phyloP scores from a whole-genome alignment of 108 stramenopile genomes.

The Epithemia pelagica region DNA sequence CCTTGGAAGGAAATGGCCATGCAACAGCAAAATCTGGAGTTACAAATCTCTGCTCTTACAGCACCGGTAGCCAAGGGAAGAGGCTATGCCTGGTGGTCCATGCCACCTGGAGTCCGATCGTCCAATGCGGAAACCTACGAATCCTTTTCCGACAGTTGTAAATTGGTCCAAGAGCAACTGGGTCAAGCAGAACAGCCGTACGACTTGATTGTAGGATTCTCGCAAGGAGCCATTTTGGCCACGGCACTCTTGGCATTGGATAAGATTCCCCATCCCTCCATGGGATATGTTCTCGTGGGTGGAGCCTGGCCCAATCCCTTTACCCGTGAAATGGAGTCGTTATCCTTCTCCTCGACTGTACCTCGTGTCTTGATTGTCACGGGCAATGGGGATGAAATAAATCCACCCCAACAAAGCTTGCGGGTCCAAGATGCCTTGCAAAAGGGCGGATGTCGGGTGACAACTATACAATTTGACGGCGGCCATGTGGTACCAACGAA shows the following conservation, averaged over 20 bases:
- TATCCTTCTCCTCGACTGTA: not conserved
- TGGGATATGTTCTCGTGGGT: constrained; percentile 70
- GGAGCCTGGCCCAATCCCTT: constrained; percentile 75
- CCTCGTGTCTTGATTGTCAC: constrained; percentile 48
- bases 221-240: constrained; percentile 75
- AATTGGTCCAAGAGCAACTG: constrained; percentile 25
- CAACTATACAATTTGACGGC: constrained; percentile 46
- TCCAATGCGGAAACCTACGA: constrained; percentile 63
- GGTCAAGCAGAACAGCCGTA: constrained; percentile 24
- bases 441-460: constrained; percentile 34
- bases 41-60: constrained; percentile 16
- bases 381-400: constrained; percentile 57
- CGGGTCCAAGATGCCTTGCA: constrained; percentile 39
- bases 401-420: constrained; percentile 52
- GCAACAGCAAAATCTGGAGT: not conserved
- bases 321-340: constrained; percentile 20
- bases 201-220: constrained; percentile 70
- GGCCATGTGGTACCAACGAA: constrained; percentile 58
- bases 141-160: constrained; percentile 54
- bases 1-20: not conserved
- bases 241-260: constrained; percentile 48
- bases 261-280: constrained; percentile 25
- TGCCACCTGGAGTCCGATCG: constrained; percentile 69
- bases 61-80: constrained; percentile 33
- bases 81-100: constrained; percentile 75